phyloP scores from a whole-genome alignment of 148 eudicot species.

The Amaranthus hypochondriacus region DNA sequence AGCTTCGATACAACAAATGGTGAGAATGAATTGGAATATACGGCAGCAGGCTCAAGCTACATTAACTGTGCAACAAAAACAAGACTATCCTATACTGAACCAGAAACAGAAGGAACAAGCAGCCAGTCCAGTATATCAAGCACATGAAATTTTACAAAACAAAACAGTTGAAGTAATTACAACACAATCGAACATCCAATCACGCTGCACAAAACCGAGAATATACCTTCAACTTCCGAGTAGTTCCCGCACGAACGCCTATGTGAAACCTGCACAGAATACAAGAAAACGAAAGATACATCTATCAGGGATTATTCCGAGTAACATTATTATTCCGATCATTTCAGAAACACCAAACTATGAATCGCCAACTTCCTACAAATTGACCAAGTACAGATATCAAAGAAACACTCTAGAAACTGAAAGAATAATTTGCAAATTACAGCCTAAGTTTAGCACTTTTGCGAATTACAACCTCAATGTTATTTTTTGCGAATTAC shows the following conservation, averaged over 20 bases:
- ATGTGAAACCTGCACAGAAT: not conserved
- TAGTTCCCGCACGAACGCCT: not conserved
- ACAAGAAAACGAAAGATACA: not conserved
- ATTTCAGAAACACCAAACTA: too few relatives aligned
- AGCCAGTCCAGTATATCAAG: not conserved
- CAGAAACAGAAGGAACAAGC: not conserved
- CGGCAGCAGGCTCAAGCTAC: not conserved
- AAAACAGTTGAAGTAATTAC: conserved; percentile 2
- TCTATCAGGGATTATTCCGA: not conserved
- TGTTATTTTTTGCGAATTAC: too few relatives aligned
- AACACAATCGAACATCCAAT: not conserved
- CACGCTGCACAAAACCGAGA: conserved; percentile 7
- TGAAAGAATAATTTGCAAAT: too few relatives aligned
- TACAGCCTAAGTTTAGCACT: too few relatives aligned
- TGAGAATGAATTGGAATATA: not conserved
- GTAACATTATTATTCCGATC: too few relatives aligned
- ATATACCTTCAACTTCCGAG: not conserved
- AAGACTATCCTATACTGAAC: not conserved
- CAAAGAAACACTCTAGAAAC: too few relatives aligned
- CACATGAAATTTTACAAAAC: not conserved
- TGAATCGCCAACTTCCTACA: too few relatives aligned
- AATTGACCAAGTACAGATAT: too few relatives aligned
- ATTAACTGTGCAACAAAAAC: conserved; percentile 7
- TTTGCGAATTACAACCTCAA: too few relatives aligned
- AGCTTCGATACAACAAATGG: conserved; percentile 1